Evolutionary conservation across 1,284 basidiomycete species (phyloP), one percentile per base, ranked within the genome.

Genomic region (Moesziomyces aphidis): DNA sequence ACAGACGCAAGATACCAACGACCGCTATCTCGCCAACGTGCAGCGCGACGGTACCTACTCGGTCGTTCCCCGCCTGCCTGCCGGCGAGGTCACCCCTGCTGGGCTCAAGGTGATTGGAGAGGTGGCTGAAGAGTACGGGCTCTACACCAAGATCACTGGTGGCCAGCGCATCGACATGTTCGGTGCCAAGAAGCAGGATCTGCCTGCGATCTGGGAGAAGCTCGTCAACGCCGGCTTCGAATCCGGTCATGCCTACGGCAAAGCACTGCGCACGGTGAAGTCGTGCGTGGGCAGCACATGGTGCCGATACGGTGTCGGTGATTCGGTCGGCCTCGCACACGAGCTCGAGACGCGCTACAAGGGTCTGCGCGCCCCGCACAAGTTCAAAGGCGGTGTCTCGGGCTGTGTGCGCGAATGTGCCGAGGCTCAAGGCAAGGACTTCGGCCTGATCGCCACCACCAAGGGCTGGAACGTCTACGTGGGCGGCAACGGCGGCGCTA

Each of bases 291-390:
- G 89, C 15, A 87, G 86, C 9, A 87, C 86, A 19, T 91, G 91
- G 91, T 93, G 92, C 79, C 88, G 91, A 13, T 92, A 89, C 76
- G 91, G 91, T 10, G 87, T 92, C 15, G 91, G 91, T 17, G 91
- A 92, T 80, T 90, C 90, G 7, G 91, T 93, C 36, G 90, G 90
- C 28, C 84, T 93, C 65, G 91, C 91, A 0, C 88, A 92, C 45
- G 87, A 89, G 74, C 88, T 93, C 3, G 92, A 93, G 84, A 88
- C 91, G 63, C 87, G 91, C 5, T 93, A 93, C 85, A 89, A 90
- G 68, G 90, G 91, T 36, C 87, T 93, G 24, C 88, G 79, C 28
- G 88, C 89, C 2, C 91, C 91, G 17, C 91, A 92, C 85, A 93
- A 92, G 85, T 85, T 85, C 83, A 92, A 92, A 84, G 91, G 91